Base-by-base conservation (phyloP, 805 yeast species). In the Spathaspora arborariae region DNA sequence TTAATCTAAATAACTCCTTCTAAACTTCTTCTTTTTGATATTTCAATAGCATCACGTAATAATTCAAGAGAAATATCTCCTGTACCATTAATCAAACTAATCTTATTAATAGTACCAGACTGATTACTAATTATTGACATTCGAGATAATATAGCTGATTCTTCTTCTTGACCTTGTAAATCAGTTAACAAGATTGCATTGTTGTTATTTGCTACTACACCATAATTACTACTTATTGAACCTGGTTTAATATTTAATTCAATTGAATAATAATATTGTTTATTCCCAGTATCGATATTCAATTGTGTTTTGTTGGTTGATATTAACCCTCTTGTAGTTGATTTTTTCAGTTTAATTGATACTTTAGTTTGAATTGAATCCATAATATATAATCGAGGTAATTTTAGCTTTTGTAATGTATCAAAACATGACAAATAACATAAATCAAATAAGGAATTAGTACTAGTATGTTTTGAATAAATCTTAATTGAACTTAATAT, bases 91-190 rank as follows among this genome's bases (percentile, higher is more conserved):
- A 70, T 58, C 2, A 83, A 58, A 19, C 72, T 74, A 10, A 82
- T 63, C 21, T 74, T 68, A 44, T 69, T 74, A 10, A 51, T 45
- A 4, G 30, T 43, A n/a, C 52, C 47, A 2, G 48, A 47, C 4
- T 56, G 56, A 40, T 55, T 57, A 4, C 61, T 55, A 13, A 82
- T 71, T 1, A 81, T 72, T 19, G 72, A 65, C 13, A 88, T 65
- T 16, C 80, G 74, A 38, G 86, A 79, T 39, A 64, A 65, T 2
- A 84, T 73, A 26, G 82, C 73, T 10, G 70, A 58, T 56, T 88
- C 95, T 62, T 89, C 97, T 4, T 90, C 85, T 50, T 85, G 92
- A 11, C 95, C 95, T 60, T 88, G 95, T 36, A 88, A 57, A 59
- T 89, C 97, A 1, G 87, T 82, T 41, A 89, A 61, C 13, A 88